Evolutionary conservation across 1,139 yeast genomes (phyloP).

Genomic region (Suhomyces panamericanus): DNA sequence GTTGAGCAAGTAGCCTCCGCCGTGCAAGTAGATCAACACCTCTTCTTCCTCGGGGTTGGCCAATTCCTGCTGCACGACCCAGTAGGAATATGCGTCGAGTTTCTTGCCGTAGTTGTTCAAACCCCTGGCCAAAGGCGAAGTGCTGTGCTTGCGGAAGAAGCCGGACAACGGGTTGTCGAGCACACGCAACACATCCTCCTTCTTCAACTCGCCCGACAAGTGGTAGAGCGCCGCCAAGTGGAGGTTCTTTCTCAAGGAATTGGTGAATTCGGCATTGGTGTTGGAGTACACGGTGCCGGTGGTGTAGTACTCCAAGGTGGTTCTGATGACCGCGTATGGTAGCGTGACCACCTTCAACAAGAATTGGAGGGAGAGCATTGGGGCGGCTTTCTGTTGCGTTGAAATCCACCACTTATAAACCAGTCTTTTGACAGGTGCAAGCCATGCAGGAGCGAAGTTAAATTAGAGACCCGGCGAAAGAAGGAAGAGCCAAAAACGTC

Average conservation of each 20-base stretch:
- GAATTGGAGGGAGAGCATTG: constrained; percentile 10
- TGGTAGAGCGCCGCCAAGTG: constrained; percentile 29
- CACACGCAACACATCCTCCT: constrained; percentile 13
- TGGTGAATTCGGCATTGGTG: constrained; percentile 30
- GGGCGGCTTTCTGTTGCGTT: too few relatives aligned
- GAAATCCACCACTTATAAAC: background rate
- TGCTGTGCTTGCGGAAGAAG: constrained; percentile 12
- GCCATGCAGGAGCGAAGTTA: background rate
- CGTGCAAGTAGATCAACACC: constrained; percentile 29
- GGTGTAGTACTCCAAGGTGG: constrained; percentile 31
- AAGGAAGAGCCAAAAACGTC: too few relatives aligned
- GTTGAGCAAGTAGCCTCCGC: constrained; percentile 45
- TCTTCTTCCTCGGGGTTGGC: constrained; percentile 10
- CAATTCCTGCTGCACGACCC: constrained; percentile 18
- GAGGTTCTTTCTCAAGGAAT: constrained; percentile 33
- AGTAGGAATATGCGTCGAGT: constrained; percentile 15
- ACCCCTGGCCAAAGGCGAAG: constrained; percentile 14
- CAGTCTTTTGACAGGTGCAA: background rate
- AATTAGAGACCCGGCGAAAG: too few relatives aligned
- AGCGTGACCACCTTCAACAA: constrained; percentile 13
- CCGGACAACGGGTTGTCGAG: constrained; percentile 14
- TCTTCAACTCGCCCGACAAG: constrained; percentile 23
- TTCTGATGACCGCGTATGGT: constrained; percentile 23
- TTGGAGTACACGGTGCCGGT: constrained; percentile 33
- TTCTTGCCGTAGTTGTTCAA: constrained; percentile 17